Evolutionary conservation across 768 basidiomycete genomes (phyloP).

Genomic region (Tremella mesenterica): DNA sequence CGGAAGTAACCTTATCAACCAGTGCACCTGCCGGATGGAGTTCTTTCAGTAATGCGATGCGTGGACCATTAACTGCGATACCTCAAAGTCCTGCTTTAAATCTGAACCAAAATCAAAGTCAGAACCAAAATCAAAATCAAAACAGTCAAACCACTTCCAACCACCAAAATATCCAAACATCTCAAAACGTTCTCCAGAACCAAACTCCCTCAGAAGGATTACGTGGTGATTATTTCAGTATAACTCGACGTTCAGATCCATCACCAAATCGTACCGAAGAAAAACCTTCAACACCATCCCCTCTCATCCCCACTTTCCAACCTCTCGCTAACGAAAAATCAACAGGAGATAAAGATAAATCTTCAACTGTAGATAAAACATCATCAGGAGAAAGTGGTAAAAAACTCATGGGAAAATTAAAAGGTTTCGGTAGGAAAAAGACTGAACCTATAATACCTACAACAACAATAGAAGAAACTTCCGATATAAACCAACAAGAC

Average conservation of each 20-base stretch:
- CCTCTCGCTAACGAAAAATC: slow-evolving; percentile 1
- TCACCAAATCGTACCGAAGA: slow-evolving; percentile 4
- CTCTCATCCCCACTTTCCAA: too few relatives aligned
- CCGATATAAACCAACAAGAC: slow-evolving; percentile 10
- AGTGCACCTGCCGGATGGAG: slow-evolving; percentile 28
- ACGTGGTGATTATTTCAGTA: slow-evolving; percentile 41
- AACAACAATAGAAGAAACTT: slow-evolving; percentile 21
- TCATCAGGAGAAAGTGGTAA: slow-evolving; percentile 40
- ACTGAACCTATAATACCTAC: too few relatives aligned
- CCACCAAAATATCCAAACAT: too few relatives aligned
- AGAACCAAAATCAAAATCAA: too few relatives aligned
- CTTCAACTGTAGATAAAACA: neutral
- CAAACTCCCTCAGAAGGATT: slow-evolving; percentile 18
- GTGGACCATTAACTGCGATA: slow-evolving; percentile 42
- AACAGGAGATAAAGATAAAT: slow-evolving; percentile 45
- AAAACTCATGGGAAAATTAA: slow-evolving; percentile 63
- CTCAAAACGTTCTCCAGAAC: too few relatives aligned
- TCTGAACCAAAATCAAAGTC: neutral
- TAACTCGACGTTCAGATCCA: slow-evolving; percentile 11
- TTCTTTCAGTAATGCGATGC: slow-evolving; percentile 23
- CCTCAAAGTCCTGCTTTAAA: slow-evolving; percentile 48
- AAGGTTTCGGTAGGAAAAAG: slow-evolving; percentile 50
- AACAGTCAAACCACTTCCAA: too few relatives aligned
- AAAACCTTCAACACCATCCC: neutral
- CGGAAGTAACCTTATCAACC: slow-evolving; percentile 14